Base-by-base conservation (phyloP, 139 green algal genomes). In the Microglena sp. region DNA sequence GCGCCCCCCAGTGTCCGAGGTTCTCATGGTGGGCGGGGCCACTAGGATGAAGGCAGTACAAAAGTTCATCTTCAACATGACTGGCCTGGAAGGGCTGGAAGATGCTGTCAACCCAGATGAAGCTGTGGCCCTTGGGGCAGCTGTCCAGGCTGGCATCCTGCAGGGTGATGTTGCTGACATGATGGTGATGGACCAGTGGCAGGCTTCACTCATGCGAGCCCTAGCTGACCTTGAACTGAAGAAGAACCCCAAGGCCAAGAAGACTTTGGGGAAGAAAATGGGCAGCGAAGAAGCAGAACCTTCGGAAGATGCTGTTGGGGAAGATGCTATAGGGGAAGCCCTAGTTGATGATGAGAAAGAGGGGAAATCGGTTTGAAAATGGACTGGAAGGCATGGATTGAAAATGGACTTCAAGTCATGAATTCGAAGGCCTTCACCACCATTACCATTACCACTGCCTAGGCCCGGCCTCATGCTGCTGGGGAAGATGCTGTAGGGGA, bases 1-100 rank as follows among this genome's bases (percentile, higher is more conserved):
- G 35, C 84, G 86, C n/a, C 40, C 55, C 5, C 79, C 87, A 2
- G 77, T 93, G 4, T 63, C 53, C 29, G 61, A 83, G 50, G 80
- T 95, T 61, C 74, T 96, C 69, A 72, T 96, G 69, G 89, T 96
- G 44, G 90, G 90, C 5, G 90, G 87, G 21, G 76, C 86, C 55
- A 95, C 90, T 0, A 83, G 89, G 57, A 93, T 95, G 86, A 86
- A 87, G 1, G 71, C 80, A 1, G 70, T 96, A 18, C 45, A 45
- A 5, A 66, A 59, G 45, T 93, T 96, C 68, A 77, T 96, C 22
- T 27, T 33, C 29, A 91, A 95, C 83, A 92, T 94, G 83, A 95
- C 89, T 1, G 85, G 90, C 7, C 45, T 94, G 29, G 40, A 80
- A 30, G 76, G 83, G 33, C 44, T 62, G n/a, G 46, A 32, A 4